A percentile compares a stretch with the other conserved stretches of the same genome.
phyloP scores from a whole-genome alignment of 2,329 filamentous ascomycete species.

The Fusarium sp. region DNA sequence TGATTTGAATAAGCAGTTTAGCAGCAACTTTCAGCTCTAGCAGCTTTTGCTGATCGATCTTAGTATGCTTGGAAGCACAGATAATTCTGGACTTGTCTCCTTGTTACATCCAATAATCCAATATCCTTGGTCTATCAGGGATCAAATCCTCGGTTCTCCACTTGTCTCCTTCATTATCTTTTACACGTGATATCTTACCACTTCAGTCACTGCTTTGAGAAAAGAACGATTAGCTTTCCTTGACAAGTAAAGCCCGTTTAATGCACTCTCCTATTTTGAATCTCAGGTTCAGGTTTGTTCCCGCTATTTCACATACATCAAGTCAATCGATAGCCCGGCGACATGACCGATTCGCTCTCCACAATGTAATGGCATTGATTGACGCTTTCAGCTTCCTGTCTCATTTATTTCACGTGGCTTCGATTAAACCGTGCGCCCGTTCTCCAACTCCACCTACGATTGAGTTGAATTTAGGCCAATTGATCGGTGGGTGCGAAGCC shows the following conservation, averaged over 20 bases:
- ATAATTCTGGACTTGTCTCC: constrained; percentile 5
- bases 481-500: neutral
- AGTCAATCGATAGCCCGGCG: neutral
- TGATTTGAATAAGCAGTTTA: constrained; percentile 27
- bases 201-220: constrained; percentile 10
- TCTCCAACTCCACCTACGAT: neutral
- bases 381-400: neutral
- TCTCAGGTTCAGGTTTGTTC: neutral
- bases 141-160: constrained; percentile 18
- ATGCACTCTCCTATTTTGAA: neutral
- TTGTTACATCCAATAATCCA: constrained; percentile 11
- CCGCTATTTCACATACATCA: constrained; percentile 6
- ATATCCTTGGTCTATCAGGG: constrained; percentile 7
- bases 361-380: constrained; percentile 11
- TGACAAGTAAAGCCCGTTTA: constrained; percentile 1
- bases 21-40: neutral
- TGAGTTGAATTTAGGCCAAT: neutral
- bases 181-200: constrained; percentile 22
- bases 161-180: constrained; percentile 34
- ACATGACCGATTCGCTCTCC: neutral
- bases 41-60: constrained; percentile 2
- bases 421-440: neutral
- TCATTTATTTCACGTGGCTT: neutral
- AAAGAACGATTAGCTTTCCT: neutral
- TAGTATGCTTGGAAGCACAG: neutral